Evolutionary conservation across 2,329 filamentous ascomycete species (phyloP), one percentile per base, ranked within the genome.

Genomic region (Beauveria pseudobassiana): DNA sequence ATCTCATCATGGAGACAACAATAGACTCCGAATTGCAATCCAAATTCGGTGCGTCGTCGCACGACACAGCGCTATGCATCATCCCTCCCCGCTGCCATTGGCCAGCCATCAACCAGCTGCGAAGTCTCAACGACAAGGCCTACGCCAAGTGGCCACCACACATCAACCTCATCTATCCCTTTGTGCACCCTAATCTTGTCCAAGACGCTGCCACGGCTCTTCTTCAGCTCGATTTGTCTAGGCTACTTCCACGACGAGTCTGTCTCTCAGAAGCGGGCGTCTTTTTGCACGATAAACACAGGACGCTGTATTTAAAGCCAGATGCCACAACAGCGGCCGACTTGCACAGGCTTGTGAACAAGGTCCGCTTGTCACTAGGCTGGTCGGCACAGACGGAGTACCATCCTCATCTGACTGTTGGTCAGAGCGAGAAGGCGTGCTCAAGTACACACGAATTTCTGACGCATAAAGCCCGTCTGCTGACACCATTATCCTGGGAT

Each of bases 101-200:
- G 75, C 64, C 74, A 1, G 67, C 79, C 3, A 69, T 87, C 57
- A 78, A 88, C 65, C 73, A 74, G 16, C 71, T 90, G 3, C 81
- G 87, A 50, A 77, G 75, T n/a, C 73, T 85, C 14, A 86, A 89
- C 71, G 87, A 89, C 70, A 84, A 83, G 63, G 78, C 80, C 0
- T 82, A 81, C 65, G 75, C 75, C 28, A 82, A 78, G 71, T 89
- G 87, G 87, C 85, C 86, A 3, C 83, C 86, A 14, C 87, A 89
- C 66, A 69, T 89, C 67, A 89, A 88, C 65, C 71, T 89, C 28
- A 67, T 88, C 24, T 89, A 89, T 68, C 87, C 86, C 0, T 89
- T 88, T 69, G 83, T 87, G 7, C 69, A 72, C 3, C 72, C 76
- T 0, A 77, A 81, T 2, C 65, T 66, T 9, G 74, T 89, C 2